Evolutionary conservation across 768 basidiomycete species (phyloP).

Genomic region (Trametes villosa): DNA sequence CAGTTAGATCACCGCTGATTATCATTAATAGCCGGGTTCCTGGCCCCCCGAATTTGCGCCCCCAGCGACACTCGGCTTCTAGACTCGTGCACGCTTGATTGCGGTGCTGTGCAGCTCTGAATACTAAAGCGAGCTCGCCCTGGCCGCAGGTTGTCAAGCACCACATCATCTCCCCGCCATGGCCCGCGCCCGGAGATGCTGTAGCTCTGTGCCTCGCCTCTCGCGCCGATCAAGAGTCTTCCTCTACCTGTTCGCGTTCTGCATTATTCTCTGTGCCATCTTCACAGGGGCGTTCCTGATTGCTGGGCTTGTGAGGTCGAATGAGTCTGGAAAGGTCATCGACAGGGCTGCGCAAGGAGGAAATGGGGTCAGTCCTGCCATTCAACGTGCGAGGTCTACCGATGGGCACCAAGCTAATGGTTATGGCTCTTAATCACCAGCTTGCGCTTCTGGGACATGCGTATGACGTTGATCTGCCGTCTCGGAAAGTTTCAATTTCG

Average conservation of each 20-base stretch:
- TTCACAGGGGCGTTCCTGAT: neutral
- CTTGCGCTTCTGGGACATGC: slow-evolving; percentile 27
- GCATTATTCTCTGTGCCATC: neutral
- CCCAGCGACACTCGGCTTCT: too few species aligned
- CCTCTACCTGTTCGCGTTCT: neutral
- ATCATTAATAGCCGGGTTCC: too few species aligned
- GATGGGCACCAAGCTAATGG: neutral
- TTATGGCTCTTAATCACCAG: neutral
- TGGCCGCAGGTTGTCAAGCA: neutral
- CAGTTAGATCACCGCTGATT: too few species aligned
- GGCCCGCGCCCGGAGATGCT: neutral
- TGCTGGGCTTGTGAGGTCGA: neutral
- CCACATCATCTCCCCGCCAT: neutral
- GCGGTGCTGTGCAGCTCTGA: too few species aligned
- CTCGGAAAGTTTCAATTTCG: slow-evolving; percentile 21
- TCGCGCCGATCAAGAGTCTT: slow-evolving; percentile 4
- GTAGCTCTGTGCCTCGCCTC: neutral
- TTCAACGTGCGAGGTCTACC: neutral
- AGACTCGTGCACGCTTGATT: too few species aligned
- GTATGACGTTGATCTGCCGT: slow-evolving; percentile 23
- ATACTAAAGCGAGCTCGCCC: too few species aligned
- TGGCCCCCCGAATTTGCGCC: too few species aligned
- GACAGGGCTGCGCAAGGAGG: neutral
- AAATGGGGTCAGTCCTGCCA: neutral
- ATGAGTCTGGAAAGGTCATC: neutral